A percentile compares a stretch with the other conserved stretches of the same genome.
These are phyloP conservation scores for Entomortierella lignicola DNA, from an alignment of 192 early-diverging fungal species.

Conservation along the genomic window DNA sequence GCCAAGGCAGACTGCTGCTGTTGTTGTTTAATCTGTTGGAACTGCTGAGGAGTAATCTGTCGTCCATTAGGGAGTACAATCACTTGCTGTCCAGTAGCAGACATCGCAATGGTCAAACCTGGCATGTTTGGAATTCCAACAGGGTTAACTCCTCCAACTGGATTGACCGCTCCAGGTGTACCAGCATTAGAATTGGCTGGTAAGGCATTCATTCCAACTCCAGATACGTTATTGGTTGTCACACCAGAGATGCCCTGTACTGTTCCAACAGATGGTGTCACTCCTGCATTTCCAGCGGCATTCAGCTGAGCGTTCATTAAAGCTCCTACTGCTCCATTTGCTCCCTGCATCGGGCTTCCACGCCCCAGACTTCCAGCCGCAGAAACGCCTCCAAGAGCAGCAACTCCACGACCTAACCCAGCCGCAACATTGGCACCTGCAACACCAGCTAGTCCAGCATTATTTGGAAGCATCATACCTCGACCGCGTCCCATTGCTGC, in stretches of 20 bases:
- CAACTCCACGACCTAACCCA: conserved; percentile 27
- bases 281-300: background rate
- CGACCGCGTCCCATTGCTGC: conserved; percentile 29
- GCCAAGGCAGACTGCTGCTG: conserved; percentile 1
- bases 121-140: conserved; percentile 19
- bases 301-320: conserved; percentile 10
- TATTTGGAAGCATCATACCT: conserved; percentile 30
- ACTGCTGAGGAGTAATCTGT: conserved; percentile 25
- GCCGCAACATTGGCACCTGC: conserved; percentile 8
- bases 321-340: background rate
- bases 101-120: conserved; percentile 15
- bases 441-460: conserved; percentile 6
- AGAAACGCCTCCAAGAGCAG: conserved; percentile 7
- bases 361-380: conserved; percentile 22
- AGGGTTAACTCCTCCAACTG: conserved; percentile 1
- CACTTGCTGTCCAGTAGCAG: conserved; percentile 40
- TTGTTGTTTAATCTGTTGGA: conserved; percentile 27
- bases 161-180: background rate
- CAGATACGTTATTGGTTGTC: background rate
- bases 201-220: conserved; percentile 8
- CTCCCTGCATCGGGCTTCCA: conserved; percentile 21
- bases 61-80: conserved; percentile 24
- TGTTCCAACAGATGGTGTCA: background rate
- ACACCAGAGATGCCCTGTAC: background rate
- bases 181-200: conserved; percentile 1